Evolutionary conservation across 2,329 filamentous ascomycete genomes (phyloP), one percentile per base, ranked within the genome.

Genomic region (Diaporthe batatas): DNA sequence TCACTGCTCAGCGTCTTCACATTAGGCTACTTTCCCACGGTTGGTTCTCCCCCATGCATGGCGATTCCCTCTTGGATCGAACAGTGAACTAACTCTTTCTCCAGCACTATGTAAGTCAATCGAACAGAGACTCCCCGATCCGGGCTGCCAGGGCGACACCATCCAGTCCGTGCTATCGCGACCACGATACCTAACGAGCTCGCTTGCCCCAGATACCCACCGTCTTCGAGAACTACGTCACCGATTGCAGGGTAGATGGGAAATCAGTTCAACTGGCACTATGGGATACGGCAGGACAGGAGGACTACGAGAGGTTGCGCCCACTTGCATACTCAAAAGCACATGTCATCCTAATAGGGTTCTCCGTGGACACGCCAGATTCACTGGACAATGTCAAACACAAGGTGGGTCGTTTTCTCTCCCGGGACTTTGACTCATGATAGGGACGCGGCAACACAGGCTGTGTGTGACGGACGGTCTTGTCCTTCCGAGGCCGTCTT

Each of bases 281-380:
- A 79, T 99, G 96, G 96, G 96, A 99, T 91, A 99, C 96, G n/a
- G 96, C 96, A 68, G 96, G 96, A 74, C 96, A 99, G 84, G 96
- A 99, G 88, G 96, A 99, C 82, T 99, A 99, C 83, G 96, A 99
- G 84, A 90, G 96, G 81, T 87, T 99, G 84, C 93, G 96, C 76
- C 96, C 96, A 68, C 88, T 99, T 68, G 96, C 96, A 76, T 99
- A 99, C 83, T 94, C 95, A 65, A 98, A 98, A 86, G 96, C 96
- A 73, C 96, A 99, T 82, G 95, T 99, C 77, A 96, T 99, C 77
- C 86, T 99, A 76, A 96, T 99, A 83, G 96, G 95, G 49, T 99
- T 98, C 82, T 94, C 95, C 36, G 90, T 99, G 80, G 96, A 98
- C 79, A 96, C 94, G 25, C 96, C 96, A 29, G 96, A 99, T 85